A percentile compares a stretch with the other conserved stretches of the same genome.
These are phyloP conservation scores for Plasmodium knowlesi DNA, from an alignment of 169 alveolate species.

Conservation along the genomic window DNA sequence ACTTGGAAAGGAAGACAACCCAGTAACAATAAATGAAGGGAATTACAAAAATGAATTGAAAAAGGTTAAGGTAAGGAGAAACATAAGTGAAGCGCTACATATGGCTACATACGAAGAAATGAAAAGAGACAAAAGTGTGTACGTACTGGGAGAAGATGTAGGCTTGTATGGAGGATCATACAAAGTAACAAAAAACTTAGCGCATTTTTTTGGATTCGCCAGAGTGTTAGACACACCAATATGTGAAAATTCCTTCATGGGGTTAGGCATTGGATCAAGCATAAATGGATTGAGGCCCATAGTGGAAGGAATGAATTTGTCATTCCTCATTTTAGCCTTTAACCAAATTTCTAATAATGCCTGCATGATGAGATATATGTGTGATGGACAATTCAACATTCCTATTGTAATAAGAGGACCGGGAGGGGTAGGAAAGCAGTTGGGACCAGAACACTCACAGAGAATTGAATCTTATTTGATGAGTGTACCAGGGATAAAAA, in stretches of 20 bases:
- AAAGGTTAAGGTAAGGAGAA: conserved; percentile 82
- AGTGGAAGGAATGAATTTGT: conserved; percentile 93
- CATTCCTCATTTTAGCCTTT: conserved; percentile 92
- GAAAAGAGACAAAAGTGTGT: conserved; percentile 91
- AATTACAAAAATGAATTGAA: conserved; percentile 70
- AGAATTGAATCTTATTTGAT: conserved; percentile 89
- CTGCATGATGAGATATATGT: conserved; percentile 90
- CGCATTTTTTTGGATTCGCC: conserved; percentile 86
- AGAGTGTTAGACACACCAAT: conserved; percentile 95
- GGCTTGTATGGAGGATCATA: conserved; percentile 94
- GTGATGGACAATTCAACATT: conserved; percentile 87
- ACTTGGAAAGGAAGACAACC: neutral
- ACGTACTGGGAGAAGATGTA: conserved; percentile 94
- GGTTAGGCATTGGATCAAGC: conserved; percentile 87
- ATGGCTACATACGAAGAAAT: conserved; percentile 93
- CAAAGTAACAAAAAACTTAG: conserved; percentile 92
- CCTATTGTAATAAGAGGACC: conserved; percentile 94
- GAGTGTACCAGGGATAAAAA: conserved; percentile 93
- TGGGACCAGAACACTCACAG: conserved; percentile 95
- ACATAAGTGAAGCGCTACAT: conserved; percentile 92
- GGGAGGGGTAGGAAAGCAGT: conserved; percentile 94
- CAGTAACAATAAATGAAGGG: conserved; percentile 33
- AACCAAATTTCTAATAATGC: conserved; percentile 93
- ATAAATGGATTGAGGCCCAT: conserved; percentile 91
- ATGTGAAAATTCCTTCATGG: conserved; percentile 91